Base-by-base conservation (phyloP, 345 rosid genomes). In the Citrus sp. region DNA sequence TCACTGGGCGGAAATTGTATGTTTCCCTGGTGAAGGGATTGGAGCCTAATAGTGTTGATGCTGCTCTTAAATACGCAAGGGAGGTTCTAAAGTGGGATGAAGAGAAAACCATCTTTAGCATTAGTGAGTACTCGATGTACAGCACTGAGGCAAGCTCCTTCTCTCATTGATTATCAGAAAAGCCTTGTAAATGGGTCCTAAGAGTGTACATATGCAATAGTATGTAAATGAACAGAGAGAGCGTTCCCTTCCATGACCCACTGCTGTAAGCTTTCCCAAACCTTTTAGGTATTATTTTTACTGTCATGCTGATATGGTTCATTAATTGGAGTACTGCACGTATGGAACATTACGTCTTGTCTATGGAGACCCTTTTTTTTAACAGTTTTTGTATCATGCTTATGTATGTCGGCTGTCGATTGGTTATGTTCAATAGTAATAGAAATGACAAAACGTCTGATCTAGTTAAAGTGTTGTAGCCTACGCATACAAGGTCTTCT, bases 61-160 rank as follows among this genome's bases (percentile, higher is more conserved):
- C 83, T 0, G 82, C 90, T 16, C 93, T 95, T 24, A 93, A 90
- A 83, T 89, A 86, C 18, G 92, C 96, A 22, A 90, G 90, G 89
- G 99, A 93, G 90, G 90, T 95, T 65, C 77, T 95, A 80, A 95
- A 92, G 85, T 95, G 99, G 99, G 91, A 91, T 0, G 97, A 95
- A 70, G 96, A 93, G 81, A 90, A 89, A 84, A 79, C 82, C 19
- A 86, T 88, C 87, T 87, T 84, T 85, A 87, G 90, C 82, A 64
- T 82, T 54, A 88, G 84, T 55, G 92, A 89, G 77, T 87, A 82
- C 75, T 90, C 93, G 2, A 67, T 86, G 71, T 90, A 88, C 68
- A 88, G 90, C 87, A 88, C 82, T 0, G 93, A 90, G 73, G 89
- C 89, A 58, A 87, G 90, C 84, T 88, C 89, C 38, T 83, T 67